A percentile compares a stretch with the other conserved stretches of the same genome.
phyloP scores from a whole-genome alignment of 2,329 filamentous ascomycete species.

The Penicillium palitans region DNA sequence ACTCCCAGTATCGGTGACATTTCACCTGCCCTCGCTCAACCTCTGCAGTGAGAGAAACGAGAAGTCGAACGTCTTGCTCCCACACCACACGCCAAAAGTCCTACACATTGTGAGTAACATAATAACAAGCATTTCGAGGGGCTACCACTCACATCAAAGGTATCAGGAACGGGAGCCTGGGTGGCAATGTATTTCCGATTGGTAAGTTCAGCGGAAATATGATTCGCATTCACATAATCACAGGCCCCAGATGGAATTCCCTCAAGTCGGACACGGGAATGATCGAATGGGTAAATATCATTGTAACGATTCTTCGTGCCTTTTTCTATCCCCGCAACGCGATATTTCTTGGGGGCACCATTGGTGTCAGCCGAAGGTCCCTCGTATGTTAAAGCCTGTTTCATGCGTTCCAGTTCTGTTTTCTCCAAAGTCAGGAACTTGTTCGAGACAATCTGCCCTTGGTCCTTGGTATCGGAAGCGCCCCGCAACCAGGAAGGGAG shows the following conservation, averaged over 20 bases:
- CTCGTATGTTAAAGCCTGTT: constrained; percentile 67
- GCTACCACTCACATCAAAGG: constrained; percentile 70
- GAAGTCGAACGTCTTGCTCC: constrained; percentile 92
- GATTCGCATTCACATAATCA: constrained; percentile 95
- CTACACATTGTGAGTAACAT: constrained; percentile 46
- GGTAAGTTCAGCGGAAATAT: constrained; percentile 75
- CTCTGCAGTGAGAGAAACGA: constrained; percentile 96
- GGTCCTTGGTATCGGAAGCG: constrained; percentile 65
- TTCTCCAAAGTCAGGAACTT: constrained; percentile 83
- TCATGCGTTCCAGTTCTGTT: constrained; percentile 89
- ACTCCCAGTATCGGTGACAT: constrained; percentile 91
- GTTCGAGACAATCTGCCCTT: constrained; percentile 77
- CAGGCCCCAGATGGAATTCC: constrained; percentile 67
- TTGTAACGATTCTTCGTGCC: constrained; percentile 96
- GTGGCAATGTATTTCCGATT: constrained; percentile 95
- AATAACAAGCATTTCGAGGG: neutral
- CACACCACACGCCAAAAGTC: constrained; percentile 98
- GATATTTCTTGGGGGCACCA: constrained; percentile 53
- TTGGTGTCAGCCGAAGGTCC: constrained; percentile 51
- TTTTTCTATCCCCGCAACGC: constrained; percentile 90
- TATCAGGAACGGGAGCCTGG: constrained; percentile 88
- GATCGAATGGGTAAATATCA: constrained; percentile 95
- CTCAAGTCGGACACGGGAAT: constrained; percentile 79
- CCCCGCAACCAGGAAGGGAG: constrained; percentile 77
- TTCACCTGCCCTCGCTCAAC: constrained; percentile 91